Evolutionary conservation across 768 basidiomycete species (phyloP), one percentile per base, ranked within the genome.

Genomic region (Inosperma sp.): DNA sequence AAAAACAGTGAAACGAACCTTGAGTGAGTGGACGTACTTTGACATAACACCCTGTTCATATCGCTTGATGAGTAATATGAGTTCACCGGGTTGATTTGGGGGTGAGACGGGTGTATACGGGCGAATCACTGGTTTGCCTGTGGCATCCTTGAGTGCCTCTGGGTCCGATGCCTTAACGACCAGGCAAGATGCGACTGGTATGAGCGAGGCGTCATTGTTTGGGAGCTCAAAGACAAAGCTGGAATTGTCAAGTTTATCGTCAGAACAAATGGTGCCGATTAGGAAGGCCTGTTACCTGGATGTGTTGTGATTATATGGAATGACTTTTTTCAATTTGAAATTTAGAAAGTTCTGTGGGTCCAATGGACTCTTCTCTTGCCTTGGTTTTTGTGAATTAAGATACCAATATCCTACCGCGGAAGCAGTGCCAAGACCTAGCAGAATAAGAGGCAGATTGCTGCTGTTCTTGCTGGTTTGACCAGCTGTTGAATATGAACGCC

Each of bases 241-340:
- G 51, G 3, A 45, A n/a, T n/a, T n/a, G n/a, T n/a, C n/a, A 25
- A 4, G 48, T 12, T 22, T 19, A 17, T 45, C 5, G 17, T 33
- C 14, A 26, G 35, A 36, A 33, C 46, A 6, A 33, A 26, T 27
- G 39, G 30, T 23, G n/a, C 21, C 42, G 17, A 23, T 19, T 27
- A 26, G 34, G 12, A 47, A 30, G 42, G 33, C 23, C 35, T 57
- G 77, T 50, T 56, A 93, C 82, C 78, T 81, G 26, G 89, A 75
- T 12, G 92, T 87, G 71, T 98, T 96, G 79, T 97, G 87, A 79
- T 96, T 98, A 77, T 95, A 96, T 0, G 84, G 84, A 53, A 83
- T 71, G 53, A 91, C 67, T 62, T 82, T 81, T 67, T 87, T 87
- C 60, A 98, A 81, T 64, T 82, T 84, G 69, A 96, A 86, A 64